Base-by-base conservation (phyloP, 2,329 filamentous ascomycete genomes). In the Fusarium protoensiforme region DNA sequence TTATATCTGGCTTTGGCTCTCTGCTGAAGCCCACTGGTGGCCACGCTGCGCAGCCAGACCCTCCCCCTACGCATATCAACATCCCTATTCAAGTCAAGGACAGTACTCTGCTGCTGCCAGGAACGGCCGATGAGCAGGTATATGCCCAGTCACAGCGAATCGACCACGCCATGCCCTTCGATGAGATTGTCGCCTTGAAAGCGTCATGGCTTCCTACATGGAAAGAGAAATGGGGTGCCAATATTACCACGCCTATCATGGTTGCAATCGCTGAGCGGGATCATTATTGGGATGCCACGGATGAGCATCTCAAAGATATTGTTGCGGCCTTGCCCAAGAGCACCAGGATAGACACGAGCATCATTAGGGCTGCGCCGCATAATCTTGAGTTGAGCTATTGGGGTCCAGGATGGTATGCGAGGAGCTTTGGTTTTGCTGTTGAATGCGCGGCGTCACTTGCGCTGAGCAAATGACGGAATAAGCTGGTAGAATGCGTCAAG, bases 351-450 rank as follows among this genome's bases (percentile, higher is more conserved):
- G 74, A 76, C 35, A 59, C 58, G n/a, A 76, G 74, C 35, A 31
- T 76, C 6, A 33, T 75, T 18, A 64, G 27, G 11, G 60, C 53
- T 7, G 74, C 74, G 2, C 74, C 74, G 6, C 74, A 76, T 54
- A 71, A 72, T n/a, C 61, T 75, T 9, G 74, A 76, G 41, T 20
- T 76, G 18, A 76, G 74, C 13, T 68, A 76, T 27, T 76, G 74
- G 74, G 48, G 63, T 4, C 31, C 61, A 0, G 74, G 74, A 2
- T 76, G 72, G 72, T 76, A 76, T 31, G 72, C 72, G 4, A 63
- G 74, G 5, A 58, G 67, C 31, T 76, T 76, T 33, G 74, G 74
- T 0, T 76, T 76, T 54, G 74, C 74, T 0, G 16, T 72, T 8
- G 74, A 76, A 20, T 76, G 72, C 35, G 74, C 74, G 13, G 58